A percentile compares a stretch with the other conserved stretches of the same genome.
These are phyloP conservation scores for Rhizoctonia solani DNA, from an alignment of 1,284 basidiomycete species.

Conservation along the genomic window DNA sequence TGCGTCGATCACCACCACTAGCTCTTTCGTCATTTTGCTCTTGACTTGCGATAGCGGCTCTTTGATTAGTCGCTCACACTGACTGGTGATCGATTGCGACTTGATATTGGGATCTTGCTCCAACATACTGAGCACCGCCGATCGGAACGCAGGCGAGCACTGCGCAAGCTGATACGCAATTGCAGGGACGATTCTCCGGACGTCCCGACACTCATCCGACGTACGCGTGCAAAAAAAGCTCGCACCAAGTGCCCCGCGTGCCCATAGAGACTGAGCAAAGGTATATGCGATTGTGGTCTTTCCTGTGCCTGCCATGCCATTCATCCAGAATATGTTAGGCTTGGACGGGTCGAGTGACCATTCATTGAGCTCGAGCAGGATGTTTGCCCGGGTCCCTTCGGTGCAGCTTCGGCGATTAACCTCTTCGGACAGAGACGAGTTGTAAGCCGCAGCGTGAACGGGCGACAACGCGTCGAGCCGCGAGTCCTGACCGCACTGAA, in stretches of 20 bases:
- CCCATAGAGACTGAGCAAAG: conserved; percentile 7
- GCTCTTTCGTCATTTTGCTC: neutral
- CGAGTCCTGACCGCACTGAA: neutral
- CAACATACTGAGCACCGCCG: neutral
- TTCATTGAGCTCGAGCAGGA: conserved; percentile 35
- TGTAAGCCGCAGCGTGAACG: neutral
- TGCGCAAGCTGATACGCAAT: conserved; percentile 8
- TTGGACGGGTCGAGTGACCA: conserved; percentile 39
- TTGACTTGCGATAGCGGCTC: neutral
- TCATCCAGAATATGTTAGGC: too few relatives aligned
- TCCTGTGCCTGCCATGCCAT: too few relatives aligned
- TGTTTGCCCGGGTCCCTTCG: conserved; percentile 35
- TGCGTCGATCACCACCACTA: neutral
- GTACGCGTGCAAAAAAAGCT: conserved; percentile 45
- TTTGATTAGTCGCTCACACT: too few relatives aligned
- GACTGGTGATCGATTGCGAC: neutral
- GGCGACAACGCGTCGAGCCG: neutral
- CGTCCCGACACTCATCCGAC: neutral
- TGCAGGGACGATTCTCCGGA: neutral
- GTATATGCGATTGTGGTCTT: too few relatives aligned
- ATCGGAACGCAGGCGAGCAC: neutral
- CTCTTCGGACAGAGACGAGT: neutral
- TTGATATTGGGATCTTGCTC: neutral
- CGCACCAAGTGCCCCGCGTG: conserved; percentile 40
- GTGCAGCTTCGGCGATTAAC: conserved; percentile 2